A percentile compares a stretch with the other conserved stretches of the same genome.
Evolutionary conservation across 371 early-diverging fungal species (phyloP).

Genomic region (Apophysomyces trapeziformis): DNA sequence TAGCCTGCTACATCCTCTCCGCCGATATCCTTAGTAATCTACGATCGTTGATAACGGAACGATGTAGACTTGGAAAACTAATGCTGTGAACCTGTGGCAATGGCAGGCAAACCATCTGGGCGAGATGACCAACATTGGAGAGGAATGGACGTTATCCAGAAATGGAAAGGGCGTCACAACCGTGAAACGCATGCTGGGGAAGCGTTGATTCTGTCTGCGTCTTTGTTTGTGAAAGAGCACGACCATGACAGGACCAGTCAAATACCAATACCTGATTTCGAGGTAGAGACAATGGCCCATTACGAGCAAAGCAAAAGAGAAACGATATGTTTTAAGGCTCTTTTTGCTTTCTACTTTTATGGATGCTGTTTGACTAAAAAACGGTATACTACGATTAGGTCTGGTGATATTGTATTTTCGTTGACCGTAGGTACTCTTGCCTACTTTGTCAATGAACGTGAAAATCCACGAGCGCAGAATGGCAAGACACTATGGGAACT

Average conservation of each 20-base stretch:
- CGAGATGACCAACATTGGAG: background rate
- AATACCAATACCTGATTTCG: constrained; percentile 50
- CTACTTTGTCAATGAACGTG: constrained; percentile 55
- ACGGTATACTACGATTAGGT: constrained; percentile 22
- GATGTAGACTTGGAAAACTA: too few relatives aligned
- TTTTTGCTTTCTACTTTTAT: background rate
- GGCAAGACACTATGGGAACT: constrained; percentile 50
- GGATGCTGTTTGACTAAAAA: background rate
- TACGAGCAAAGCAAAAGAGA: background rate
- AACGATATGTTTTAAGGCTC: background rate
- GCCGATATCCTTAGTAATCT: too few relatives aligned
- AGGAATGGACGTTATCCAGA: background rate
- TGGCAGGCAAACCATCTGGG: too few relatives aligned
- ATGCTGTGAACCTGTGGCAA: too few relatives aligned
- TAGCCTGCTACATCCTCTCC: too few relatives aligned
- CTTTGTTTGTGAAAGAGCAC: background rate
- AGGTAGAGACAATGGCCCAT: constrained; percentile 29
- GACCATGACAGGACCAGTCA: constrained; percentile 39
- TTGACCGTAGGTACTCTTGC: constrained; percentile 54
- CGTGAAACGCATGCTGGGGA: background rate
- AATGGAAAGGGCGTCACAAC: background rate
- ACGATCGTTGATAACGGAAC: too few relatives aligned
- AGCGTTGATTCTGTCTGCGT: background rate
- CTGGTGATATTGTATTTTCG: constrained; percentile 52
- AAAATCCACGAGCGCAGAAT: constrained; percentile 52